Evolutionary conservation across 148 eudicot genomes (phyloP).

Genomic region (Rhododendron vialii): DNA sequence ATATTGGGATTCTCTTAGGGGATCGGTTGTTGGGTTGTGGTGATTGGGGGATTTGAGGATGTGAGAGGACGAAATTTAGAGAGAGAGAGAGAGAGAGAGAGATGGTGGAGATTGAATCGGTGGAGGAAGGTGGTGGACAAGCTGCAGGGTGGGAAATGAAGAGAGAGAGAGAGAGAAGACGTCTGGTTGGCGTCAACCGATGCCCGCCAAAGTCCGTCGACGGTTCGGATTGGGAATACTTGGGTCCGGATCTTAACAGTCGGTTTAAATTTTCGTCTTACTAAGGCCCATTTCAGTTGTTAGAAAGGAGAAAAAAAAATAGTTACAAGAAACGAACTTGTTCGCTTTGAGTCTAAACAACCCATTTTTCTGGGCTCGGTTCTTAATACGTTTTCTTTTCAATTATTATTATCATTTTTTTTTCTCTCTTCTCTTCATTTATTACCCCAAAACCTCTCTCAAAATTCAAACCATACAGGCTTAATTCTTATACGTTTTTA

Average conservation of each 20-base stretch:
- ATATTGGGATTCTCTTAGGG: background rate
- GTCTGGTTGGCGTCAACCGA: conserved; percentile 1
- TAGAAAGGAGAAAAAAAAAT: no score
- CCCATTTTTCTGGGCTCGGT: no score
- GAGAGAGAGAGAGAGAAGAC: background rate
- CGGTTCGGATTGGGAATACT: background rate
- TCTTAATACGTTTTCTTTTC: no score
- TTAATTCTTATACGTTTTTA: no score
- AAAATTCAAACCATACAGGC: no score
- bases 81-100: background rate
- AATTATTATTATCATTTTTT: no score
- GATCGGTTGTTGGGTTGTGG: background rate
- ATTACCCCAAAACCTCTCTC: no score
- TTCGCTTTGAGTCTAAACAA: no score
- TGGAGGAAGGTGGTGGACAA: background rate
- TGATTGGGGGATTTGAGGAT: background rate
- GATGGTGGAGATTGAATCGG: background rate
- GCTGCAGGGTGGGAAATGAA: background rate
- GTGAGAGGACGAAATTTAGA: background rate
- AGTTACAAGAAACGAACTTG: no score
- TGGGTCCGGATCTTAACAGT: background rate
- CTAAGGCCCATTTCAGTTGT: no score
- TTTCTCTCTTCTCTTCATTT: no score
- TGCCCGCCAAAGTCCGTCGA: conserved; percentile 27
- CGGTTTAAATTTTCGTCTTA: background rate